Evolutionary conservation across 768 basidiomycete genomes (phyloP), one percentile per base, ranked within the genome.

Genomic region (Auricularia sp.): DNA sequence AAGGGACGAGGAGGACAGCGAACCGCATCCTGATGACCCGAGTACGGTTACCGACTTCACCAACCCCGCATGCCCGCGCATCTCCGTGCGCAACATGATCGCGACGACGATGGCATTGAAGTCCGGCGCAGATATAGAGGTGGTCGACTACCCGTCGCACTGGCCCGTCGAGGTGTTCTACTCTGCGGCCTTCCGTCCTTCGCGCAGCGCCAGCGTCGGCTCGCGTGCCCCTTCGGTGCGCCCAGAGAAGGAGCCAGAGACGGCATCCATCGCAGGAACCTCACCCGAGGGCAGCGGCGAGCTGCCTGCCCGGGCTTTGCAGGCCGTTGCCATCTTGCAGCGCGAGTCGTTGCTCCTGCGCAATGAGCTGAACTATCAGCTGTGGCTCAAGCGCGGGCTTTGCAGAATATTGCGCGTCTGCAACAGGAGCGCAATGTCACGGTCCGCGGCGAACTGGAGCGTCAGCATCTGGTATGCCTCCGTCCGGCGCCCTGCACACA

Each of bases 351-450:
- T 92, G 2, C 73, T 92, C 35, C 77, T 93, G 35, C 80, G 87
- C 61, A 91, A 86, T 71, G 91, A 93, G 67, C 83, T 93, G 51
- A 91, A 91, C 71, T 91, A 93, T 66, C 89, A 93, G 75, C 77
- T 87, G 33, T 94, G 91, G 89, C 76, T 89, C 51, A 86, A 89
- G 64, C 80, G 89, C 67, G 87, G 92, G 74, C 91, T 91, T 81
- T 88, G 62, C 84, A 85, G 71, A 90, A 93, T 70, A 88, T 94
- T 61, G 89, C 87, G n/a, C 81, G 87, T 47, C 76, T 93, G 53
- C 87, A 90, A 69, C 82, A 87, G 67, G 87, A 90, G 67, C 85
- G 84, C 36, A 83, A 90, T 29, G 73, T 88, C 43, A 84, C 87
- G 65, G 84, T 83, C 70, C 86, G 83, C 58, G 89, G 88, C 33